phyloP scores from a whole-genome alignment of 192 early-diverging fungal species.

The Thamnidium elegans region DNA sequence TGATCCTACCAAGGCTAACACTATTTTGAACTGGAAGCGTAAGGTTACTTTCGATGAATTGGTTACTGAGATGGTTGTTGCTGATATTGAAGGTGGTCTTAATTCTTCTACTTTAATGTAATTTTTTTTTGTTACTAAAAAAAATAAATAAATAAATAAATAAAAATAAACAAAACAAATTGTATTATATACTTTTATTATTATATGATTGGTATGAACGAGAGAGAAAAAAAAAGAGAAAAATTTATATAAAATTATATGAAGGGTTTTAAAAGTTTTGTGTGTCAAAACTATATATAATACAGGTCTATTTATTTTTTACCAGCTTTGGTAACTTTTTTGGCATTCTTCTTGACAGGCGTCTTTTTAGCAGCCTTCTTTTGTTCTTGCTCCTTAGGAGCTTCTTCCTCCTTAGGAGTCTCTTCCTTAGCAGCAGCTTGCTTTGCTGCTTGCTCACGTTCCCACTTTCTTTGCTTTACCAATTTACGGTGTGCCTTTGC shows the following conservation, averaged over 20 bases:
- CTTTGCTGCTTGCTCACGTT: slow-evolving; percentile 21
- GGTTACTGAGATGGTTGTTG: slow-evolving; percentile 63
- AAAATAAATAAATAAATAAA: too few species aligned
- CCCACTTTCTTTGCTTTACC: slow-evolving; percentile 25
- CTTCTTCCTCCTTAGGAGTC: background rate
- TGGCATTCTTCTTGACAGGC: background rate
- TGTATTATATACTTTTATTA: too few species aligned
- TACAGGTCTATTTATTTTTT: too few species aligned
- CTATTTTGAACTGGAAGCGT: slow-evolving; percentile 61
- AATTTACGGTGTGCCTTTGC: slow-evolving; percentile 27
- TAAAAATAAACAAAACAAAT: too few species aligned
- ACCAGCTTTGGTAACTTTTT: too few species aligned
- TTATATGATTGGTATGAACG: too few species aligned
- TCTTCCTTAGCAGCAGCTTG: background rate
- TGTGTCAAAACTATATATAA: too few species aligned
- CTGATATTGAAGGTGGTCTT: slow-evolving; percentile 49
- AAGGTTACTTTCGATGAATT: slow-evolving; percentile 69
- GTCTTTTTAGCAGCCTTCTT: background rate
- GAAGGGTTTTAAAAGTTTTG: too few species aligned
- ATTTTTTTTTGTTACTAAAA: too few species aligned
- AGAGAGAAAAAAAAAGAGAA: too few species aligned
- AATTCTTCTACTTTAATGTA: slow-evolving; percentile 14
- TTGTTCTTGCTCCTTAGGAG: background rate
- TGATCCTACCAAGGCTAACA: slow-evolving; percentile 68
- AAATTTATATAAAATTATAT: too few species aligned